Base-by-base conservation (phyloP, 495 filamentous ascomycete genomes). In the Patellaria atrata region DNA sequence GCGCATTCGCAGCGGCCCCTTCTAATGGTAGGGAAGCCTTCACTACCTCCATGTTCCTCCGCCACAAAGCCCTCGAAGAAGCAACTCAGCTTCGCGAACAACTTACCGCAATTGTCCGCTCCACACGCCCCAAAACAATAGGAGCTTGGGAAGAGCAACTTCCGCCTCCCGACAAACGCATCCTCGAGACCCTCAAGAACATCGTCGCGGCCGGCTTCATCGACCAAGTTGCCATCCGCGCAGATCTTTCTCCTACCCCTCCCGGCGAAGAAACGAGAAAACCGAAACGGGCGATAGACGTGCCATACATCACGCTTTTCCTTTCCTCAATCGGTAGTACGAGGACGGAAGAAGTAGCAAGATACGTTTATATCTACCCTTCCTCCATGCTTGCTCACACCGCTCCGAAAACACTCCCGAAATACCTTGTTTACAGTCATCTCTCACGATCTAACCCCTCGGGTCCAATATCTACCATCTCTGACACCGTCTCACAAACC, bases 161-260 rank as follows among this genome's bases (percentile, higher is more conserved):
- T 0, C 70, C 79, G 4, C 68, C 73, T 2, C 86, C 86, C 2
- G 68, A 71, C 0, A 44, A 70, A 0, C 75, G 77, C 28, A 79
- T 91, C 44, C 53, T 87, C 20, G 77, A 80, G 42, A 74, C 82
- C 0, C 65, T 99, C 6, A 85, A 86, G 48, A 83, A 94, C 52
- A 86, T 96, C 50, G 70, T 82, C 30, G 81, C 86, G 0, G 79
- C 85, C 0, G 91, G 85, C 2, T 99, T 94, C 62, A 76, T 99
- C 44, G 91, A 96, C 60, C 79, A 94, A 38, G 68, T 99, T 31
- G 91, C 91, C 33, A 87, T 96, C 50, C 82, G 89, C 40, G 83
- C 84, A 2, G 86, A 96, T 53, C 63, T 87, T 7, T 64, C 79
- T 0, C 80, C 83, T 3, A 64, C 64, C 12, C 79, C 83, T 1